phyloP scores from a whole-genome alignment of 805 yeast species.

The Myxozyma lipomycoides region DNA sequence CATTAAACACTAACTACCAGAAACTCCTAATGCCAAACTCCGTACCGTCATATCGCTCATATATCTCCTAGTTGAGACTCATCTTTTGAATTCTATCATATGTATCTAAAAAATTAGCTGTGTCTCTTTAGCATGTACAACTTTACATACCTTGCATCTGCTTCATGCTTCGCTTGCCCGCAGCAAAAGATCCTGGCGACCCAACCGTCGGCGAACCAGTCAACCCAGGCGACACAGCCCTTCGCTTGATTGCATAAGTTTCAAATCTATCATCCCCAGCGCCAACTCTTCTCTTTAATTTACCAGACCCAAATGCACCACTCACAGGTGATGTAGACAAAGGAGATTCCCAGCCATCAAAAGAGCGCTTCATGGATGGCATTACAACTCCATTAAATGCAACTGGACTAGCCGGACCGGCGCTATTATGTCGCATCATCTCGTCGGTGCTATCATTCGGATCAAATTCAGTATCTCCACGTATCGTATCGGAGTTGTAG shows the following conservation, averaged over 20 bases:
- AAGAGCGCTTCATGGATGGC: slow-evolving; percentile 8
- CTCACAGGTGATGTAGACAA: slow-evolving; percentile 10
- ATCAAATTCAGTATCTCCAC: slow-evolving; percentile 1
- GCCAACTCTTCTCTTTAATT: slow-evolving; percentile 19
- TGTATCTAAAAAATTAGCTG: slow-evolving; percentile 1
- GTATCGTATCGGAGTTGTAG: slow-evolving; percentile 1
- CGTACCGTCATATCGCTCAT: too few relatives aligned
- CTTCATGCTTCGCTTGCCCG: slow-evolving; percentile 26
- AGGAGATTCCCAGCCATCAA: slow-evolving; percentile 11
- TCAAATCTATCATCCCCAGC: slow-evolving; percentile 14
- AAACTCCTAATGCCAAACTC: too few relatives aligned
- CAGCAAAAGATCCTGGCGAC: slow-evolving; percentile 19
- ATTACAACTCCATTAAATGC: slow-evolving; percentile 2
- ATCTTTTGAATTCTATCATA: slow-evolving; percentile 26
- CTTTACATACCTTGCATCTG: slow-evolving; percentile 20
- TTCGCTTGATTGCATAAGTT: slow-evolving; percentile 23
- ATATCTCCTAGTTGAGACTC: slow-evolving; percentile 10
- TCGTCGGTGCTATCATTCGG: slow-evolving; percentile 9
- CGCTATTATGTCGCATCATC: not conserved
- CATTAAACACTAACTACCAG: too few relatives aligned
- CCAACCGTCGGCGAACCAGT: slow-evolving; percentile 6
- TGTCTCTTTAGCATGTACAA: not conserved
- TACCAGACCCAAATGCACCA: slow-evolving; percentile 1
- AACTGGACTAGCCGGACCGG: not conserved
- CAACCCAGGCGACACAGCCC: slow-evolving; percentile 25